These are phyloP conservation scores for Boletus reticulatus DNA, from an alignment of 768 basidiomycete species.

Conservation along the genomic window DNA sequence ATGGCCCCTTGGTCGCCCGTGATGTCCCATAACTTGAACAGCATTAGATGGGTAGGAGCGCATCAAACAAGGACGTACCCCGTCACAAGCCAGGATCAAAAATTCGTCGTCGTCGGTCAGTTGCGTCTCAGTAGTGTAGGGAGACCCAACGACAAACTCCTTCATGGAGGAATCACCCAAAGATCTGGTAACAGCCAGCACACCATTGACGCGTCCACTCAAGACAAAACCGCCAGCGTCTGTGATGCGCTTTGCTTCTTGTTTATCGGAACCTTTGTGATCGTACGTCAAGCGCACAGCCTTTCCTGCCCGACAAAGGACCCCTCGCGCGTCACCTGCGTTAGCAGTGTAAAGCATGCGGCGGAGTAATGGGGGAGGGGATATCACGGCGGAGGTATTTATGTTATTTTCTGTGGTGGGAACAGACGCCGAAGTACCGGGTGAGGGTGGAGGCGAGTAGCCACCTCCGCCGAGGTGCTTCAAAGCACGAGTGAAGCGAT, in stretches of 20 bases:
- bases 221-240: slow-evolving; percentile 99
- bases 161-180: slow-evolving; percentile 99
- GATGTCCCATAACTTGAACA: slow-evolving; percentile 90
- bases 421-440: slow-evolving; percentile 3
- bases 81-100: slow-evolving; percentile 94
- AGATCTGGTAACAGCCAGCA: slow-evolving; percentile 93
- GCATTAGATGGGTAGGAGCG: slow-evolving; percentile 4
- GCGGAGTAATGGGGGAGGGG: slow-evolving; percentile 49
- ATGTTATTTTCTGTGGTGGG: slow-evolving; percentile 31
- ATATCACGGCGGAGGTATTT: slow-evolving; percentile 29
- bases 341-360: slow-evolving; percentile 94
- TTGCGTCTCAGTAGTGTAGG: slow-evolving; percentile 97
- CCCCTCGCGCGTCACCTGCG: slow-evolving; percentile 94
- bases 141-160: slow-evolving; percentile 96
- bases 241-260: slow-evolving; percentile 95
- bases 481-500: slow-evolving; percentile 54
- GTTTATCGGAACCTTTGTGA: slow-evolving; percentile 96
- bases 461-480: slow-evolving; percentile 44
- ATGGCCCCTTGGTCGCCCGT: slow-evolving; percentile 88
- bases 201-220: slow-evolving; percentile 98
- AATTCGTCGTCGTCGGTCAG: slow-evolving; percentile 91
- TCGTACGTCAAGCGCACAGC: slow-evolving; percentile 96
- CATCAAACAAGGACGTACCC: slow-evolving; percentile 54
- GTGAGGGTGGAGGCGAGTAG: slow-evolving; percentile 18
- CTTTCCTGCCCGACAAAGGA: slow-evolving; percentile 86